Evolutionary conservation across 2,329 filamentous ascomycete species (phyloP).

Genomic region (Botrytis byssoidea): DNA sequence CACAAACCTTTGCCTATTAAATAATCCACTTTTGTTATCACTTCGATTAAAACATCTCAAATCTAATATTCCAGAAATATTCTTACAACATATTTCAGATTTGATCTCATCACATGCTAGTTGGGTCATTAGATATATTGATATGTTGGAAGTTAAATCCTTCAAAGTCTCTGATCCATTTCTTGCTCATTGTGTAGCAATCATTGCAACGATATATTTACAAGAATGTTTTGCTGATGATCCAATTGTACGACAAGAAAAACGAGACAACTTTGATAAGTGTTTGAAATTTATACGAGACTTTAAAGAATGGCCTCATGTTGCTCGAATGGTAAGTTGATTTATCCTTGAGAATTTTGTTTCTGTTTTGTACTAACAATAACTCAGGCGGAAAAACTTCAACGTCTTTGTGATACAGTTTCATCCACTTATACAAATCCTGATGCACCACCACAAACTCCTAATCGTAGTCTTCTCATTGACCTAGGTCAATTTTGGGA

Average conservation of each 20-base stretch:
- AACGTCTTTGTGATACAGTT: conserved; percentile 45
- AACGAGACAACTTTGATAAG: conserved; percentile 45
- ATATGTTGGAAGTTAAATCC: conserved; percentile 46
- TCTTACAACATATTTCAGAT: conserved; percentile 53
- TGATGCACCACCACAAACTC: conserved; percentile 34
- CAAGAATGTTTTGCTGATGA: conserved; percentile 51
- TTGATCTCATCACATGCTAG: conserved; percentile 50
- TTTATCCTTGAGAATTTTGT: neutral
- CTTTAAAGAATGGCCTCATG: conserved; percentile 48
- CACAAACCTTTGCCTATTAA: conserved; percentile 52
- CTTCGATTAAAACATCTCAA: conserved; percentile 53
- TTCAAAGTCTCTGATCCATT: conserved; percentile 49
- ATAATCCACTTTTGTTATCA: conserved; percentile 54
- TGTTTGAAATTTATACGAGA: conserved; percentile 45
- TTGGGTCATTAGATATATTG: conserved; percentile 54
- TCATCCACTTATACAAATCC: conserved; percentile 44
- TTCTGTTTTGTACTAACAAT: neutral
- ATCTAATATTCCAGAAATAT: conserved; percentile 52
- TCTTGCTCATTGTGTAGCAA: conserved; percentile 50
- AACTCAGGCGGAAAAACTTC: conserved; percentile 44
- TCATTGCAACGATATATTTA: conserved; percentile 53
- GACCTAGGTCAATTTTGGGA: conserved; percentile 50
- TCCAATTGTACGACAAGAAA: conserved; percentile 41
- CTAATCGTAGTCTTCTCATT: conserved; percentile 43
- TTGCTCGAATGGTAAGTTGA: conserved; percentile 43